Evolutionary conservation across 108 stramenopile genomes (phyloP).

Genomic region (Cyclotella kingstonii): DNA sequence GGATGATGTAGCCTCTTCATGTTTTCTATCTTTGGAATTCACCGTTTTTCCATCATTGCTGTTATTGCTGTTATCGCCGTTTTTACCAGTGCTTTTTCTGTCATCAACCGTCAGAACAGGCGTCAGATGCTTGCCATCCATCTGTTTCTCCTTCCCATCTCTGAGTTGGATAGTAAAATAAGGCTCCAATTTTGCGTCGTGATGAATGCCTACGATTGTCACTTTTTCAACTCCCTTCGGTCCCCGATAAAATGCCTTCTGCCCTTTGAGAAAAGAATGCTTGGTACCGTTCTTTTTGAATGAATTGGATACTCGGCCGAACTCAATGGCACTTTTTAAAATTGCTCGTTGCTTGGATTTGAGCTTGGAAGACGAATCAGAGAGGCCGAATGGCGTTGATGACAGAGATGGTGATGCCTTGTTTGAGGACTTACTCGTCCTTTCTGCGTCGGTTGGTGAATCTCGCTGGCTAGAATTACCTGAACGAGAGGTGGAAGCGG

Average conservation of each 20-base stretch:
- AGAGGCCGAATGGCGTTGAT: too few species aligned
- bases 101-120: too few species aligned
- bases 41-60: not conserved
- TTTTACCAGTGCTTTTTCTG: constrained; percentile 10
- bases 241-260: constrained; percentile 29
- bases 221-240: constrained; percentile 38
- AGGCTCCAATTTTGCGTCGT: constrained; percentile 48
- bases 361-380: too few species aligned
- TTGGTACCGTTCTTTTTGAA: not conserved
- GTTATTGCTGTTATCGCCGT: not conserved
- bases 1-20: too few species aligned
- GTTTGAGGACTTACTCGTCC: too few species aligned
- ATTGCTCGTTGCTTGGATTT: too few species aligned
- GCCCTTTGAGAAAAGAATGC: constrained; percentile 21
- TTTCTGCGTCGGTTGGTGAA: too few species aligned
- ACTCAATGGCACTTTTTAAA: too few species aligned
- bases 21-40: not conserved
- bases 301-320: not conserved
- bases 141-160: constrained; percentile 58
- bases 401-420: too few species aligned
- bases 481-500: not conserved
- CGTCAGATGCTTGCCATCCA: constrained; percentile 35
- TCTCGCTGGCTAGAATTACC: not conserved
- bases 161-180: constrained; percentile 49
- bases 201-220: constrained; percentile 43